These are phyloP conservation scores for Megacollybia marginata DNA, from an alignment of 768 basidiomycete genomes.

Conservation along the genomic window DNA sequence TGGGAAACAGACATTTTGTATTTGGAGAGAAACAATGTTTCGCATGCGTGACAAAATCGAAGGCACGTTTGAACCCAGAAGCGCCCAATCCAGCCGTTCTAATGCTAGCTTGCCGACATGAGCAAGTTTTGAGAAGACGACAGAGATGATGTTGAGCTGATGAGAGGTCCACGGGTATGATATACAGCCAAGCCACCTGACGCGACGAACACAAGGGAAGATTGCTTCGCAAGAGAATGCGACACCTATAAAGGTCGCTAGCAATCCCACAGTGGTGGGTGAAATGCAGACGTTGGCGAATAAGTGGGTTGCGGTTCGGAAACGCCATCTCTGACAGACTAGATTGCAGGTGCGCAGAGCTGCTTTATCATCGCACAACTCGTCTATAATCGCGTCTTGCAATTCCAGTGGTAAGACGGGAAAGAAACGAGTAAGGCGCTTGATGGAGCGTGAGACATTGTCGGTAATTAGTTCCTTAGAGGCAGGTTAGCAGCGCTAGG, in stretches of 20 bases:
- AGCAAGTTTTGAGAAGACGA: conserved; percentile 2
- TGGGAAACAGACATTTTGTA: background rate
- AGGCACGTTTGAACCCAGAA: conserved; percentile 1
- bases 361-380: conserved; percentile 6
- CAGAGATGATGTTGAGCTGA: conserved; percentile 6
- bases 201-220: conserved; percentile 10
- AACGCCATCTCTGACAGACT: conserved; percentile 18
- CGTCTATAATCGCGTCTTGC: conserved; percentile 16
- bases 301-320: conserved; percentile 11
- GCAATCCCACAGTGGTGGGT: conserved; percentile 8
- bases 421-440: background rate
- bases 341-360: conserved; percentile 9
- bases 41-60: background rate
- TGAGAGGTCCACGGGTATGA: conserved; percentile 5
- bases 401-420: conserved; percentile 14
- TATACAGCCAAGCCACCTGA: conserved; percentile 3
- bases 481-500: too few species aligned
- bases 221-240: conserved; percentile 14
- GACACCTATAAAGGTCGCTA: conserved; percentile 9
- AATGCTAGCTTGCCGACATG: background rate
- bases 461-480: too few species aligned
- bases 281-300: conserved; percentile 13
- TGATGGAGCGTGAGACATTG: background rate
- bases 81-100: conserved; percentile 1
- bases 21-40: background rate